Conservation (phyloP, 345 rosid genomes). For the Rhizophora apiculata region DNA sequence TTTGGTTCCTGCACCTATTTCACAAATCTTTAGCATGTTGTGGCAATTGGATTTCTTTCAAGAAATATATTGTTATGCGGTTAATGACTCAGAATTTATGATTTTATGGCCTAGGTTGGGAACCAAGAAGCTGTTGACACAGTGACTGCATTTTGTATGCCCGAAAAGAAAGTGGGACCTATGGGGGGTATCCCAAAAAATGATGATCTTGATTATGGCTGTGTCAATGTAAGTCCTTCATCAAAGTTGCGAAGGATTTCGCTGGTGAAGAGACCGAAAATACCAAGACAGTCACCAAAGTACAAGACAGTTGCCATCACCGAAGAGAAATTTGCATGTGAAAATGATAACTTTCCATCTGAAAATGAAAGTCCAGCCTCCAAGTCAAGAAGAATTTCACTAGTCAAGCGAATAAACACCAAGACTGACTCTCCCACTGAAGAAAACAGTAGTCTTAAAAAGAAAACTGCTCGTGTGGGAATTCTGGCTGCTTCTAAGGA, state of each 20-base stretch:
- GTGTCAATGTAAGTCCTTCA: constrained; percentile 64
- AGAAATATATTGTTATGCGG: not conserved
- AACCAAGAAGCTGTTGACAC: constrained; percentile 71
- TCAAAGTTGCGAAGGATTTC: constrained; percentile 56
- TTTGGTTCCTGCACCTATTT: not conserved
- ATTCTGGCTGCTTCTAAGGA: constrained; percentile 62
- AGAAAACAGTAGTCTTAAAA: constrained; percentile 36
- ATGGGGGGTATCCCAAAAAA: constrained; percentile 18
- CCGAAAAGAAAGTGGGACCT: constrained; percentile 31
- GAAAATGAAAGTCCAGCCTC: constrained; percentile 57
- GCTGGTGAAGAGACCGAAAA: constrained; percentile 46
- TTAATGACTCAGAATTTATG: constrained; percentile 6
- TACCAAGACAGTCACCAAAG: constrained; percentile 33
- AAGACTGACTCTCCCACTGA: constrained; percentile 32
- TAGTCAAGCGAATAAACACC: constrained; percentile 38
- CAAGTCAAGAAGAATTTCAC: constrained; percentile 48
- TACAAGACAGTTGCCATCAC: constrained; percentile 8
- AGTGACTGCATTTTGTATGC: constrained; percentile 28
- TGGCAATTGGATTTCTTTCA: too few relatives aligned
- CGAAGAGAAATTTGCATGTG: constrained; percentile 2
- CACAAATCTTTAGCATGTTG: not conserved
- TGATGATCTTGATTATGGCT: constrained; percentile 31
- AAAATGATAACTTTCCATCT: constrained; percentile 31
- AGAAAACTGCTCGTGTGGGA: constrained; percentile 25
- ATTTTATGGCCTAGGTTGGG: constrained; percentile 41